A percentile compares a stretch with the other conserved stretches of the same genome.
Evolutionary conservation across 2,329 filamentous ascomycete species (phyloP).

Genomic region (Colletotrichum liaoningense): DNA sequence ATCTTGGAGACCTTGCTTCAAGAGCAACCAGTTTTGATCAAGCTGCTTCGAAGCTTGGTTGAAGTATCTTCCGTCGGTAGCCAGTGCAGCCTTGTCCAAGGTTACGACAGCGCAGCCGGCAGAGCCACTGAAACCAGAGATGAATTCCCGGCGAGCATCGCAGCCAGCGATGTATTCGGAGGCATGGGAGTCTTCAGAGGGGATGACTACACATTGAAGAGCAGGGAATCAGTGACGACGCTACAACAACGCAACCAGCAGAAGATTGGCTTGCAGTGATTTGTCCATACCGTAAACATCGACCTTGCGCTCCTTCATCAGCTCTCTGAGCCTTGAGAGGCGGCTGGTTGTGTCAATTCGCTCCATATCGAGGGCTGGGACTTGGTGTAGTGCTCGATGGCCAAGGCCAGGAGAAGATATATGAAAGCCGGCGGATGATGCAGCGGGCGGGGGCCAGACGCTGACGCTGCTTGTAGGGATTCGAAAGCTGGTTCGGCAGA

Average conservation of each 20-base stretch:
- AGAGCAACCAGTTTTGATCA: slow-evolving; percentile 88
- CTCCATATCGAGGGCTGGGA: slow-evolving; percentile 68
- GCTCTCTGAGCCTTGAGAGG: slow-evolving; percentile 78
- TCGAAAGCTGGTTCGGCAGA: not conserved
- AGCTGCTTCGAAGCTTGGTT: slow-evolving; percentile 94
- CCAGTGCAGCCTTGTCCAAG: slow-evolving; percentile 85
- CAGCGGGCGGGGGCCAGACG: not conserved
- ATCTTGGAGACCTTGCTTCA: slow-evolving; percentile 94
- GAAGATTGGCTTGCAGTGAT: not conserved
- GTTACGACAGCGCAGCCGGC: slow-evolving; percentile 94
- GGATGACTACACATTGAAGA: slow-evolving; percentile 74
- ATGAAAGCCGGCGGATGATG: not conserved
- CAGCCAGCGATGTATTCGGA: slow-evolving; percentile 99
- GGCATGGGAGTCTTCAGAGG: slow-evolving; percentile 96
- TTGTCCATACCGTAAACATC: slow-evolving; percentile 84
- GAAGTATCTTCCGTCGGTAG: slow-evolving; percentile 97
- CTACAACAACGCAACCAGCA: slow-evolving; percentile 8
- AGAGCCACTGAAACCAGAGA: slow-evolving; percentile 94
- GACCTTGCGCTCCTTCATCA: slow-evolving; percentile 89
- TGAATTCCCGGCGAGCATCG: slow-evolving; percentile 90
- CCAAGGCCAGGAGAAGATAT: not conserved
- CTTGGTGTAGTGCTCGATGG: slow-evolving; percentile 8
- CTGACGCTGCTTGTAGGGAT: not conserved
- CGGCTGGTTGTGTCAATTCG: slow-evolving; percentile 82
- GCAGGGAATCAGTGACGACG: slow-evolving; percentile 49